Evolutionary conservation across 2,329 filamentous ascomycete genomes (phyloP).

Genomic region (Bretziella fagacearum): DNA sequence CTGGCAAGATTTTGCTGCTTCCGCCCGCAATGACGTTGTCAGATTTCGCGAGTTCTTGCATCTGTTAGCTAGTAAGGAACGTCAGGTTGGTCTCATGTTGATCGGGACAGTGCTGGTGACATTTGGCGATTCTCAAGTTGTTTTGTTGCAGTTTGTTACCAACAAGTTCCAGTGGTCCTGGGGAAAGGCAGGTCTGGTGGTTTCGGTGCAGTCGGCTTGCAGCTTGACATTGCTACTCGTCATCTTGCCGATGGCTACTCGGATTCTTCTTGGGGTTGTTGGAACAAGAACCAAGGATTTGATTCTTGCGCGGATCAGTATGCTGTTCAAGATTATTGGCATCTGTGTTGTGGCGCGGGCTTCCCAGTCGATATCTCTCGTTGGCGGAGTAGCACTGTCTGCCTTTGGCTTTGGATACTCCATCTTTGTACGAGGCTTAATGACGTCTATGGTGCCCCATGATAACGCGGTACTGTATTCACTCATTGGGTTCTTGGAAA

Average conservation of each 20-base stretch:
- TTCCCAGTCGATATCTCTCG: constrained; percentile 9
- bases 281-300: constrained; percentile 12
- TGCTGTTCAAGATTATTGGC: constrained; percentile 15
- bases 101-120: constrained; percentile 12
- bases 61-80: constrained; percentile 10
- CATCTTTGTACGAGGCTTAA: constrained; percentile 15
- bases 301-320: constrained; percentile 15
- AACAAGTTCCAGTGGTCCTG: constrained; percentile 18
- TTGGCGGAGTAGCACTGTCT: constrained; percentile 10
- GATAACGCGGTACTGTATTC: constrained; percentile 16
- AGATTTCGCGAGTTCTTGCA: constrained; percentile 10
- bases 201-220: constrained; percentile 12
- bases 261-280: constrained; percentile 3
- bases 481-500: constrained; percentile 16
- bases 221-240: constrained; percentile 10
- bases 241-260: constrained; percentile 7
- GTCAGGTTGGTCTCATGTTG: constrained; percentile 11
- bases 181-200: constrained; percentile 13
- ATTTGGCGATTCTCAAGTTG: constrained; percentile 13
- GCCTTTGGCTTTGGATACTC: constrained; percentile 14
- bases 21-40: constrained; percentile 1
- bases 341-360: constrained; percentile 12
- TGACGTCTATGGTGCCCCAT: constrained; percentile 15
- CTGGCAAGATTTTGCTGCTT: constrained; percentile 11
- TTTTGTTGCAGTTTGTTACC: constrained; percentile 19